A percentile compares a stretch with the other conserved stretches of the same genome.
Evolutionary conservation across 2,329 filamentous ascomycete species (phyloP).

Genomic region (Nannizziopsis arthrosporioides): DNA sequence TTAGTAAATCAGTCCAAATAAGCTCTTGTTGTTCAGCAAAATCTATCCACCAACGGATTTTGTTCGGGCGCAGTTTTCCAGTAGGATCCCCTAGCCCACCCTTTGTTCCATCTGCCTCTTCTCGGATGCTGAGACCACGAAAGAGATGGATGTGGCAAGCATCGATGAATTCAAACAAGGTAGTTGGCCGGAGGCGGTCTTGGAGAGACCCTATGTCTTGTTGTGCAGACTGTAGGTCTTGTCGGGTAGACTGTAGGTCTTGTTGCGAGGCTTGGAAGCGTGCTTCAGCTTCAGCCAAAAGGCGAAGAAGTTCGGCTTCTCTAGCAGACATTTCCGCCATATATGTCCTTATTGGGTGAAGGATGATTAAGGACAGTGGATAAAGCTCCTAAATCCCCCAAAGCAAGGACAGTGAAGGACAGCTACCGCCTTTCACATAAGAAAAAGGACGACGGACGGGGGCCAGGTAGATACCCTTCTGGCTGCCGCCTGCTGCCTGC

Average conservation of each 20-base stretch:
- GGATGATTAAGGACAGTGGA: no score
- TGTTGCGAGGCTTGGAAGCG: no score
- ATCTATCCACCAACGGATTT: slow-evolving; percentile 10
- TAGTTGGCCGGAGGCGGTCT: slow-evolving; percentile 6
- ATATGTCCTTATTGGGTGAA: no score
- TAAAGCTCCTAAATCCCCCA: no score
- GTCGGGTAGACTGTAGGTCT: slow-evolving; percentile 3
- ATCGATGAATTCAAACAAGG: slow-evolving; percentile 16
- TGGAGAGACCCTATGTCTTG: background rate
- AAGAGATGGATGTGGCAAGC: slow-evolving; percentile 15
- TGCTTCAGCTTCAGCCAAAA: no score
- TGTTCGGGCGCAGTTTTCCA: slow-evolving; percentile 14
- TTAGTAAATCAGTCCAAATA: slow-evolving; percentile 12
- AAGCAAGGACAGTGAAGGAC: no score
- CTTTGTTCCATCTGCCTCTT: slow-evolving; percentile 10
- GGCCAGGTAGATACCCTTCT: no score
- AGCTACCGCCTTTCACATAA: no score
- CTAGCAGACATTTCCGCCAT: no score
- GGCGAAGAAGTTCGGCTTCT: no score
- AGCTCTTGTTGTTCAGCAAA: slow-evolving; percentile 11
- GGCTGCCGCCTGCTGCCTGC: no score
- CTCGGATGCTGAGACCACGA: slow-evolving; percentile 9
- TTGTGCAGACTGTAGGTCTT: background rate
- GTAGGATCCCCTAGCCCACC: slow-evolving; percentile 12
- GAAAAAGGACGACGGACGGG: no score